Evolutionary conservation across 306 rosid species (phyloP).

Genomic region (Hippophae gyantsensis): DNA sequence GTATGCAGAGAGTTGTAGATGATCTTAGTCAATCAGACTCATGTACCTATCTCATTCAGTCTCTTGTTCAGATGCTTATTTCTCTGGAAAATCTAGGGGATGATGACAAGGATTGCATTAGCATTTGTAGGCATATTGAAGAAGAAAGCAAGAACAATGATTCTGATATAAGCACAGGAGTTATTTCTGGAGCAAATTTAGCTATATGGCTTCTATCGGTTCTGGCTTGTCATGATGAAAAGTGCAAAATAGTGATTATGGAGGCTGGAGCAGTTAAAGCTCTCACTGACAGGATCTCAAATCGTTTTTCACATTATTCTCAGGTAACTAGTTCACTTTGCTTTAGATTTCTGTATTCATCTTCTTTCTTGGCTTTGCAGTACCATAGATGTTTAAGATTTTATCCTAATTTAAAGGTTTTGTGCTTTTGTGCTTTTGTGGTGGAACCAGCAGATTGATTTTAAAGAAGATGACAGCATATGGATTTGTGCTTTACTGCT

Average conservation of each 20-base stretch:
- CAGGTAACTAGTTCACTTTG: conserved; percentile 43
- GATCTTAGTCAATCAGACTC: conserved; percentile 55
- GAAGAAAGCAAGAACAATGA: conserved; percentile 35
- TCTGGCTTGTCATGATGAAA: conserved; percentile 79
- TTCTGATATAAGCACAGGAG: conserved; percentile 45
- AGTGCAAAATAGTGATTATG: conserved; percentile 60
- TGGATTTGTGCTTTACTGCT: conserved; percentile 83
- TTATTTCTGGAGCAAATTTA: conserved; percentile 56
- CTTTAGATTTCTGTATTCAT: conserved; percentile 6
- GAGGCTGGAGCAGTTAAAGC: conserved; percentile 94
- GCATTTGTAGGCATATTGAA: conserved; percentile 51
- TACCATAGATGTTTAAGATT: conserved; percentile 8
- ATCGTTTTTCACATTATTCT: conserved; percentile 55
- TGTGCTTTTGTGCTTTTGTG: conserved; percentile 25
- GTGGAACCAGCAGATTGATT: conserved; percentile 51
- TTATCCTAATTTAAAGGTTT: conserved; percentile 12
- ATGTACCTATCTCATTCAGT: conserved; percentile 53
- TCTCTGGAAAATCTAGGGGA: conserved; percentile 35
- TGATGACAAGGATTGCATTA: conserved; percentile 42
- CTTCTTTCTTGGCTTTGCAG: conserved; percentile 4
- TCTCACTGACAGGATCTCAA: conserved; percentile 72
- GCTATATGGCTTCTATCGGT: conserved; percentile 81
- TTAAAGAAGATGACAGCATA: conserved; percentile 81
- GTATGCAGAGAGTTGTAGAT: conserved; percentile 66
- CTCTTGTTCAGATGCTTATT: conserved; percentile 68